Base-by-base conservation (phyloP, 345 rosid genomes). In the Camelina neglecta region DNA sequence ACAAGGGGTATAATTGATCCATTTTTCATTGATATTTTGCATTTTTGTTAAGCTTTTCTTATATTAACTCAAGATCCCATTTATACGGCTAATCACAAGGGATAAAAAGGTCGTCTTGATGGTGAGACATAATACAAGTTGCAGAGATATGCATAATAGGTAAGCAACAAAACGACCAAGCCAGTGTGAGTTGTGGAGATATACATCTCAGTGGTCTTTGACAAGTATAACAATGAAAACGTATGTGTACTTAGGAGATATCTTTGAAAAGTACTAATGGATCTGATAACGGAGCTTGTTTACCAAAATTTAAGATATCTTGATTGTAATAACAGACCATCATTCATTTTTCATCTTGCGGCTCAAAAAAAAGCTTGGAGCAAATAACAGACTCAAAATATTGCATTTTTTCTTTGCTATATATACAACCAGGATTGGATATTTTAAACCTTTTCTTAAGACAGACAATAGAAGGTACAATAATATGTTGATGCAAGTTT, bases 401-500 rank as follows among this genome's bases (percentile, higher is more conserved):
- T 13, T 44, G 13, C 7, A 44, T 0, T 44, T 44, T 44, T 5
- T 13, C n/a, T 12, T 44, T 44, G 48, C 12, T 13, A 72, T 36
- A 53, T 64, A 54, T 42, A 64, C 56, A 44, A 54, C 2, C 23
- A 54, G 11, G 26, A 51, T 54, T 41, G 8, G 8, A 38, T 36
- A 26, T 49, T 23, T 60, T 12, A 42, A 42, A 44, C 48, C 7
- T 24, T 11, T 41, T 3, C 2, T 44, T 13, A 44, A 44, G 48
- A 44, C 49, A 13, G 3, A 44, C 16, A 13, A 44, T 13, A 13
- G 48, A 44, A 44, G 16, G 11, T 73, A 63, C 23, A 20, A 26
- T 31, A 49, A 38, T 20, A 64, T 49, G 55, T 21, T 44, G 33
- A 16, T 76, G 23, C 13, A 53, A 44, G 66, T 69, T 41, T 55